Conservation (phyloP, 1,139 yeast species). For the Maudiozyma humilis region DNA sequence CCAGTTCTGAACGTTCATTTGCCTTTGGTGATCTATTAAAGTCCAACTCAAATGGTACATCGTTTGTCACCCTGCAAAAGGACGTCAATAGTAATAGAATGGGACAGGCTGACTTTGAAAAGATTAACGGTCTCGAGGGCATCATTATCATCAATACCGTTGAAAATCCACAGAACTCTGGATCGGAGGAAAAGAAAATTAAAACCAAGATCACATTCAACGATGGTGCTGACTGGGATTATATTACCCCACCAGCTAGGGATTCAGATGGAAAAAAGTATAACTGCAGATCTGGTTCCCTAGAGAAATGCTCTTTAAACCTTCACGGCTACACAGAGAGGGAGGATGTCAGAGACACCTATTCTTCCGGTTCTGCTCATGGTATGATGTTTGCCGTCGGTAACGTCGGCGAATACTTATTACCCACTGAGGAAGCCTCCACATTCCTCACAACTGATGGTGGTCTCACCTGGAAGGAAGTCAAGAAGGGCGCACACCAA, state of each 20-base stretch:
- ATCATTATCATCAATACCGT: conserved; percentile 69
- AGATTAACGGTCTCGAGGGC: conserved; percentile 83
- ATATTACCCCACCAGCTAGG: conserved; percentile 54
- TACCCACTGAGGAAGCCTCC: conserved; percentile 44
- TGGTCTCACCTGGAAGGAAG: conserved; percentile 80
- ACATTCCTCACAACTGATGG: conserved; percentile 82
- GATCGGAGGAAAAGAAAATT: conserved; percentile 35
- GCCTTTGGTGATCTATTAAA: conserved; percentile 82
- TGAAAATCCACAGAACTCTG: conserved; percentile 35
- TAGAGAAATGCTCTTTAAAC: conserved; percentile 66
- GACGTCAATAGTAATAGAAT: conserved; percentile 61
- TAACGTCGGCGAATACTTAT: conserved; percentile 66
- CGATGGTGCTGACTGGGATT: conserved; percentile 88
- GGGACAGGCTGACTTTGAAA: conserved; percentile 88
- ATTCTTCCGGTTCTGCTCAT: conserved; percentile 78
- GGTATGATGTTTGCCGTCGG: conserved; percentile 87
- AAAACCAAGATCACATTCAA: conserved; percentile 74
- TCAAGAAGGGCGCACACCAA: conserved; percentile 63
- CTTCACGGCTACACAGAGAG: conserved; percentile 90
- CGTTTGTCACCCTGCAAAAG: conserved; percentile 67
- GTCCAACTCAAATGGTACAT: conserved; percentile 91
- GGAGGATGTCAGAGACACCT: conserved; percentile 73
- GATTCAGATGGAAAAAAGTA: conserved; percentile 58
- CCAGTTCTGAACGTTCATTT: conserved; percentile 40
- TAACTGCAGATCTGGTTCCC: conserved; percentile 43